phyloP scores from a whole-genome alignment of 2,329 filamentous ascomycete genomes.

The Talaromyces albobiverticillius region DNA sequence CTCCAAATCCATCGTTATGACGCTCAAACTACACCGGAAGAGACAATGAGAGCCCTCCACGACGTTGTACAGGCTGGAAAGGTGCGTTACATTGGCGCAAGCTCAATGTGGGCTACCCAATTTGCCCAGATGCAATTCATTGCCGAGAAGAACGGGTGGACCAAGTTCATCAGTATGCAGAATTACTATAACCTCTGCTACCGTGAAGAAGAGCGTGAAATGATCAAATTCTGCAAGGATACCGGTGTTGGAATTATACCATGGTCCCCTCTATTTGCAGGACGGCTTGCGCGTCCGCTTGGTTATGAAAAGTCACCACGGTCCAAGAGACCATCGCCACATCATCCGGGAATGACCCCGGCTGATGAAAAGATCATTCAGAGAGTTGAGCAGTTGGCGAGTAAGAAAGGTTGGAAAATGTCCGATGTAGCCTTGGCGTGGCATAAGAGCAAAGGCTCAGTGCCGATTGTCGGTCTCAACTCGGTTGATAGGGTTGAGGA shows the following conservation, averaged over 20 bases:
- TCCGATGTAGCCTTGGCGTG: constrained; percentile 37
- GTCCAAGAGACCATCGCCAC: constrained; percentile 8
- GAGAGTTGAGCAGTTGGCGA: constrained; percentile 47
- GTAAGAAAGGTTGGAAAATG: constrained; percentile 41
- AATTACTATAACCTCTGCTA: constrained; percentile 51
- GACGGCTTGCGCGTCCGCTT: constrained; percentile 22
- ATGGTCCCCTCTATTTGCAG: constrained; percentile 23
- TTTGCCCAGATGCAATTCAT: constrained; percentile 53
- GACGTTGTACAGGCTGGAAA: constrained; percentile 36
- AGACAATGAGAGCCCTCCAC: constrained; percentile 33
- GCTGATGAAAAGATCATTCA: constrained; percentile 38
- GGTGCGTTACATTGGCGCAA: constrained; percentile 34
- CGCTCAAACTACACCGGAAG: constrained; percentile 1
- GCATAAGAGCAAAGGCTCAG: constrained; percentile 36
- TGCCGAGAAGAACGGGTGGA: constrained; percentile 57
- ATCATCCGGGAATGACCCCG: neutral
- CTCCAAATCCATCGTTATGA: constrained; percentile 14
- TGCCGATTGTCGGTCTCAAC: constrained; percentile 53
- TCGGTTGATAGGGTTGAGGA: constrained; percentile 50
- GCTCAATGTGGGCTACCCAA: constrained; percentile 33
- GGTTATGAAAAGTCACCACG: constrained; percentile 6
- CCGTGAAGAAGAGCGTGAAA: constrained; percentile 60
- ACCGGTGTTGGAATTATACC: constrained; percentile 49
- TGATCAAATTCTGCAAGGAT: constrained; percentile 50
- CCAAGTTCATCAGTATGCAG: constrained; percentile 52